Percentiles rank a stretch among this genome's conserved stretches.
Evolutionary conservation across 306 rosid species (phyloP).

Genomic region (Cucurbita maxima): DNA sequence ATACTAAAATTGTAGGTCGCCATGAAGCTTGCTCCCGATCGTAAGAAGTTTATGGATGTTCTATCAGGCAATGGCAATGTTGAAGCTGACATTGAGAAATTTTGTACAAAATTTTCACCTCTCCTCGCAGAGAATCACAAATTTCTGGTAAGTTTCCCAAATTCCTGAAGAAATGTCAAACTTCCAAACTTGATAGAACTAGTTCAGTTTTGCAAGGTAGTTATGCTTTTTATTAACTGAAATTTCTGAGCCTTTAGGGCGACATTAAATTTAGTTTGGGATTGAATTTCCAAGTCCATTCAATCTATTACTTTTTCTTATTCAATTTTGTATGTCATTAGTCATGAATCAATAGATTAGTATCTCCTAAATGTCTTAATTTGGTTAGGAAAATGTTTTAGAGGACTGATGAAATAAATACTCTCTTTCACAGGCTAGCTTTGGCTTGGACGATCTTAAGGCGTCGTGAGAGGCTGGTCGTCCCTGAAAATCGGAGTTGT

Average conservation of each 20-base stretch:
- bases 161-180: not conserved
- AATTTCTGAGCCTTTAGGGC: not conserved
- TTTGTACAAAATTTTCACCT: conserved; percentile 56
- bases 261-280: not conserved
- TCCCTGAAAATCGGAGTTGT: not conserved
- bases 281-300: not conserved
- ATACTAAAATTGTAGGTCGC: conserved; percentile 44
- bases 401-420: not conserved
- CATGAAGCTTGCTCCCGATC: conserved; percentile 96
- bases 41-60: conserved; percentile 94
- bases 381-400: not conserved
- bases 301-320: not conserved
- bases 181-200: not conserved
- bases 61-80: conserved; percentile 57
- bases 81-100: conserved; percentile 51
- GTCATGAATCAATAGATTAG: not conserved
- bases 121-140: conserved; percentile 80
- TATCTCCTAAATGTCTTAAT: not conserved
- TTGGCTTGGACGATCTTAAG: conserved; percentile 84
- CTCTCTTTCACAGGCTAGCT: conserved; percentile 44
- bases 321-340: not conserved
- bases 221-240: not conserved
- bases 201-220: not conserved
- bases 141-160: conserved; percentile 51
- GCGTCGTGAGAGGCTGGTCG: conserved; percentile 16